A percentile compares a stretch with the other conserved stretches of the same genome.
phyloP scores from a whole-genome alignment of 2,329 filamentous ascomycete genomes.

The Alternaria sp. region DNA sequence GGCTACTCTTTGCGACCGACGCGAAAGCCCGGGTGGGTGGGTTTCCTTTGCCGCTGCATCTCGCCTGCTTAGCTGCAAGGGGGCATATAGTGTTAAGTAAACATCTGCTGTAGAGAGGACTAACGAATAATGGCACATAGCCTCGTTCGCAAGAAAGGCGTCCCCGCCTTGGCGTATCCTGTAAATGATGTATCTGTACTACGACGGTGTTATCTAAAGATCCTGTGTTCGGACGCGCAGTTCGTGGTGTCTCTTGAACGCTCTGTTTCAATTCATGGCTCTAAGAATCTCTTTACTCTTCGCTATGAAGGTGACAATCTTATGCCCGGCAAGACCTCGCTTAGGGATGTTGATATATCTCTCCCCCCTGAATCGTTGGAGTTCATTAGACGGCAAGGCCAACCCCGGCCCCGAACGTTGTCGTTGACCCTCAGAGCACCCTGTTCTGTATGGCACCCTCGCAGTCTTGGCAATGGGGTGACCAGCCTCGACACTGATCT shows the following conservation, averaged over 20 bases:
- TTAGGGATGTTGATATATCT: constrained; percentile 1
- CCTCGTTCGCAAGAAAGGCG: constrained; percentile 15
- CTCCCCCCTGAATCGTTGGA: constrained; percentile 3
- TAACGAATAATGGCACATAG: constrained; percentile 6
- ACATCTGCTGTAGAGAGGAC: not conserved
- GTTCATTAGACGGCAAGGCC: constrained; percentile 4
- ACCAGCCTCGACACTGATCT: constrained; percentile 2
- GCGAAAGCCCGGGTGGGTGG: constrained; percentile 19
- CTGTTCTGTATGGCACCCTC: constrained; percentile 13
- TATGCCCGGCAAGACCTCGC: constrained; percentile 6
- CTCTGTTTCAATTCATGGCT: not conserved
- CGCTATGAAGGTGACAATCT: constrained; percentile 17
- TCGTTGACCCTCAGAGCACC: constrained; percentile 10
- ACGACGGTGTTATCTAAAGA: constrained; percentile 8
- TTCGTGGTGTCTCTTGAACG: constrained; percentile 12
- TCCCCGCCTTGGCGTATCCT: constrained; percentile 12
- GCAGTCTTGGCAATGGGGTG: not conserved
- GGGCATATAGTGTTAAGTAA: constrained; percentile 12
- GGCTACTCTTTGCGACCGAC: constrained; percentile 16
- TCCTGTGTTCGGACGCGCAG: constrained; percentile 1
- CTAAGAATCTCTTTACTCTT: constrained; percentile 7
- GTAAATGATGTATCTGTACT: constrained; percentile 8
- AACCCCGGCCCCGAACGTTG: constrained; percentile 5
- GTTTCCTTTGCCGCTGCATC: constrained; percentile 11
- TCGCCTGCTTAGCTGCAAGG: constrained; percentile 5